Evolutionary conservation across 2,329 filamentous ascomycete species (phyloP), one percentile per base, ranked within the genome.

Genomic region (Neonectria ditissima): DNA sequence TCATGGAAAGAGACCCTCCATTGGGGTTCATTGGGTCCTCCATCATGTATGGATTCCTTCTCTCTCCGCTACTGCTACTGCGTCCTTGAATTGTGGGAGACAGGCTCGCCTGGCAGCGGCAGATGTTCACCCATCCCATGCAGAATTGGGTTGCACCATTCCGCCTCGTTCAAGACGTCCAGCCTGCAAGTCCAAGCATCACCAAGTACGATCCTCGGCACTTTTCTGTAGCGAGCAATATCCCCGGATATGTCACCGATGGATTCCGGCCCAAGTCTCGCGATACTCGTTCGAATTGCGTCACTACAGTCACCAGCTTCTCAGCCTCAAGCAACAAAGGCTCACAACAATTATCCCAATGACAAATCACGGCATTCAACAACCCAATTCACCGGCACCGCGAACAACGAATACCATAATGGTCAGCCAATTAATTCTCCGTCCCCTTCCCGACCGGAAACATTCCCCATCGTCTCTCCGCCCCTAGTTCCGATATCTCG

Each of bases 401-500:
- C 43, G 16, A 45, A 45, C 13, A 28, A 20, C 20, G 13, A 32
- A 34, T 20, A 18, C 20, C 18, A 22, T 24, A 41, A 56, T 55
- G 45, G 45, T 62, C 48, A 55, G 52, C 59, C 37, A 22, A 43
- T 10, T 39, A 32, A 32, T 43, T 51, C 54, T 55, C 55, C 60
- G 53, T 22, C n/a, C 32, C 13, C 39, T 45, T 62, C 28, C 57
- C 67, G 60, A 52, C 22, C 59, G 47, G 59, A 53, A 62, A 22
- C 32, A 62, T 57, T 55, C 41, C 52, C 30, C 30, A 18, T 32
- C 20, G 30, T 30, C 39, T 32, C 59, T 43, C 44, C 13, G 37
- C 43, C 41, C 32, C 43, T 60, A 60, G 37, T 66, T 56, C 61
- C 64, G 57, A 50, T 53, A 55, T 50, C 39, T 53, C 53, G 41